Percentiles rank a stretch among this genome's conserved stretches.
Conservation (phyloP, 75 land plant species). For the Picea sitchensis region DNA sequence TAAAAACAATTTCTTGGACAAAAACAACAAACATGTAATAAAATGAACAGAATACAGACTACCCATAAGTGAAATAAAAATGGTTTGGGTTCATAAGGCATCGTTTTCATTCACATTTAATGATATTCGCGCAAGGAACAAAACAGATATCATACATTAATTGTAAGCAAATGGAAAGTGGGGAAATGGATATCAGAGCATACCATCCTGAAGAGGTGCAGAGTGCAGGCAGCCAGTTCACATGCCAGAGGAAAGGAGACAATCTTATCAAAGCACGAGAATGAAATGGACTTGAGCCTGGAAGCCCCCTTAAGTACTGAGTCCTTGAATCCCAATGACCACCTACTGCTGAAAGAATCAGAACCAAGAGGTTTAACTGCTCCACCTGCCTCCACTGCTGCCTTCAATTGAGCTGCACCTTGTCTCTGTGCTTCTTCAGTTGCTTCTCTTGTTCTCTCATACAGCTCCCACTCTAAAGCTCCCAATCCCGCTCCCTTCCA, state of each 20-base stretch:
- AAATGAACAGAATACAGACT: too few relatives aligned
- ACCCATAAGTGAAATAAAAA: too few relatives aligned
- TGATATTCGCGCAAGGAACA: background rate
- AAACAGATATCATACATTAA: background rate
- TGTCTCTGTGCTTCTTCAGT: constrained; percentile 18
- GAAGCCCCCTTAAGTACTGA: constrained; percentile 10
- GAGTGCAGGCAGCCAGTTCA: constrained; percentile 10
- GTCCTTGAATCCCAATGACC: constrained; percentile 9
- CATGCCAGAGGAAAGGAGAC: constrained; percentile 9
- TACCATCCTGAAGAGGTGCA: constrained; percentile 10
- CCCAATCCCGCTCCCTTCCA: constrained; percentile 6
- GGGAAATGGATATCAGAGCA: background rate
- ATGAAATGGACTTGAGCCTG: background rate
- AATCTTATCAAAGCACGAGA: background rate
- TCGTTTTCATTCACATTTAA: background rate
- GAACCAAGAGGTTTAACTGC: background rate
- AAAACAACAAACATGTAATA: too few relatives aligned
- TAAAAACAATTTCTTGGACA: too few relatives aligned
- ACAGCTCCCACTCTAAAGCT: constrained; percentile 12
- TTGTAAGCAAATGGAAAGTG: background rate
- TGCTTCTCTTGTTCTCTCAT: constrained; percentile 9
- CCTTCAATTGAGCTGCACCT: constrained; percentile 12
- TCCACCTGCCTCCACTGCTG: constrained; percentile 9
- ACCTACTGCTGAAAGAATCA: background rate
- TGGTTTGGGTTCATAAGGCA: too few relatives aligned